Conservation (phyloP, 2,329 filamentous ascomycete species). For the Monosporascus sp. region DNA sequence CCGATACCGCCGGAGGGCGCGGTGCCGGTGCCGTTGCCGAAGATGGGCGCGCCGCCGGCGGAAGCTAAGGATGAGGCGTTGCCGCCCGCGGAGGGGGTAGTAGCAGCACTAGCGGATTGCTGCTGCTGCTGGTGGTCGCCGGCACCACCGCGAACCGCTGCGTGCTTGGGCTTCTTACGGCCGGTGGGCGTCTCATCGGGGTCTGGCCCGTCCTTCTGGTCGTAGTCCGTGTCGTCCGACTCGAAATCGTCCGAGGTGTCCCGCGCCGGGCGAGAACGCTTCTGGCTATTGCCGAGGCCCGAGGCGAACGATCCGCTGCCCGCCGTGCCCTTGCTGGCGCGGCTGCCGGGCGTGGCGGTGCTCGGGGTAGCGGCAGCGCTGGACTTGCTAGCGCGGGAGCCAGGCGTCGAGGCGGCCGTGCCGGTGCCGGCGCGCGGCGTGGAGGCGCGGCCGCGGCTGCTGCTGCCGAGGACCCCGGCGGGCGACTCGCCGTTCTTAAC, state of each 20-base stretch:
- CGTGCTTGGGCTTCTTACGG: constrained; percentile 1
- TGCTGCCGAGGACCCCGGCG: constrained; percentile 1
- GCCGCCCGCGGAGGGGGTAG: constrained; percentile 5
- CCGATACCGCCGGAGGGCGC: no score
- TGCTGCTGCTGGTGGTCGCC: constrained; percentile 1
- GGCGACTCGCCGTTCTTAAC: constrained; percentile 42
- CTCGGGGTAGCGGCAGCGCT: constrained; percentile 11
- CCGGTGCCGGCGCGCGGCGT: constrained; percentile 13
- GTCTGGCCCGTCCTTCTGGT: constrained; percentile 18
- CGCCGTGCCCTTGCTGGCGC: background rate
- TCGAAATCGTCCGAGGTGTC: background rate
- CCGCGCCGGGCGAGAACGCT: background rate
- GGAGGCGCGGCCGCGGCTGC: background rate
- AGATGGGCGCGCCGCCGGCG: constrained; percentile 7
- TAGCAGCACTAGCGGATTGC: constrained; percentile 13
- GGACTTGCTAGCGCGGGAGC: constrained; percentile 6
- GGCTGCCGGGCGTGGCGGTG: background rate
- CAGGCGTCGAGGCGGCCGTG: constrained; percentile 22
- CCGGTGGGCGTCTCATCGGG: constrained; percentile 4
- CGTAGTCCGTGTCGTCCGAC: constrained; percentile 21
- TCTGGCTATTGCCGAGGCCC: no score
- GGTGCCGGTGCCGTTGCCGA: constrained; percentile 7
- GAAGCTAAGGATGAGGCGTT: background rate
- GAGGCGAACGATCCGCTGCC: no score
- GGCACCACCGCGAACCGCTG: no score